phyloP scores from a whole-genome alignment of 352 stramenopile genomes.

The Globisporangium irregulare region DNA sequence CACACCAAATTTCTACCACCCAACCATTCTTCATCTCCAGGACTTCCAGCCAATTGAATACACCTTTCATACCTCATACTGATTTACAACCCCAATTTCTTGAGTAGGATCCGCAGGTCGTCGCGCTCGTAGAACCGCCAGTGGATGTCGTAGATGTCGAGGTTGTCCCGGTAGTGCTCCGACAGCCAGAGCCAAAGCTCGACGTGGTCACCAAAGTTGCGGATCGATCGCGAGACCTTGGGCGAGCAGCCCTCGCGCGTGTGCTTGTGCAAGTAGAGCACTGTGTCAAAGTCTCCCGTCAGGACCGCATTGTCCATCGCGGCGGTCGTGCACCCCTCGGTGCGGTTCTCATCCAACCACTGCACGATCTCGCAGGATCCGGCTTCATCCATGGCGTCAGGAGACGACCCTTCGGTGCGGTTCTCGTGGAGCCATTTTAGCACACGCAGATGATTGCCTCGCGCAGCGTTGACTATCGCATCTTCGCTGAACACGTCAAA shows the following conservation, averaged over 20 bases:
- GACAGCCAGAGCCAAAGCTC: constrained; percentile 10
- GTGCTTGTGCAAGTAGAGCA: constrained; percentile 1
- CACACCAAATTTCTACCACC: not conserved
- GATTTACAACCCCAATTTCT: constrained; percentile 7
- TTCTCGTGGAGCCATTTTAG: constrained; percentile 1
- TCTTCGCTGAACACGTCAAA: constrained; percentile 1
- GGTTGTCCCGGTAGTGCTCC: constrained; percentile 4
- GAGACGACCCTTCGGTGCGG: not conserved
- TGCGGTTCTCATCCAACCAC: not conserved
- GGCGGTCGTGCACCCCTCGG: not conserved
- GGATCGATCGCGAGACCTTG: constrained; percentile 11
- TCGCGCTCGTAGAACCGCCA: constrained; percentile 13
- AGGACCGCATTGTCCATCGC: constrained; percentile 11
- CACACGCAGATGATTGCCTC: not conserved
- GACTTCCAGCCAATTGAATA: not conserved
- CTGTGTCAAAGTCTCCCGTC: constrained; percentile 4
- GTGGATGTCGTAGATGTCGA: constrained; percentile 12
- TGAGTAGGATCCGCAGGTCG: constrained; percentile 8
- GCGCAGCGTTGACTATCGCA: not conserved
- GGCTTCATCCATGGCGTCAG: constrained; percentile 1
- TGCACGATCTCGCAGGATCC: not conserved
- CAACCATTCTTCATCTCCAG: too few species aligned
- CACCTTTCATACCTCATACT: not conserved
- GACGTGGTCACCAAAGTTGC: constrained; percentile 11
- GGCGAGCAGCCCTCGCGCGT: not conserved